Percentiles rank a stretch among this genome's conserved stretches.
These are phyloP conservation scores for Aspergillus arachidicola DNA, from an alignment of 2,329 filamentous ascomycete species.

Conservation along the genomic window DNA sequence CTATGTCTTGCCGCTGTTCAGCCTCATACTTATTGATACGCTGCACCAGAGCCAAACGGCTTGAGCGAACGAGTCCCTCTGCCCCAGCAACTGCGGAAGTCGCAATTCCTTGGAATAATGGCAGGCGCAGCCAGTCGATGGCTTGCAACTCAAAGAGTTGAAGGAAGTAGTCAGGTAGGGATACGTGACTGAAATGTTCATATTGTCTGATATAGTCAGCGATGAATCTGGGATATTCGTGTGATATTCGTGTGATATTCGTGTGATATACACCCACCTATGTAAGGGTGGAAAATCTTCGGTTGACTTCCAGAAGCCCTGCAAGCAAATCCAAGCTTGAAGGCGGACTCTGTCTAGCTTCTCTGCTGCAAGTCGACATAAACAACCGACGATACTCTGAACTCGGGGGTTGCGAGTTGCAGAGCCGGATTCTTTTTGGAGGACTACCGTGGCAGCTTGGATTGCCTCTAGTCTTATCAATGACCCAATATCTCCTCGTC, in stretches of 20 bases:
- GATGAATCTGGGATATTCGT: not conserved
- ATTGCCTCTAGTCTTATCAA: conserved; percentile 81
- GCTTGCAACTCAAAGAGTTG: conserved; percentile 43
- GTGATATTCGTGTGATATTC: not conserved
- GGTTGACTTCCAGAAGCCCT: conserved; percentile 41
- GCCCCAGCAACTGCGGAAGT: conserved; percentile 49
- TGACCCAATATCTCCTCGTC: conserved; percentile 87
- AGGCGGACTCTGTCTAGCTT: conserved; percentile 85
- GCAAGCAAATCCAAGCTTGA: conserved; percentile 49
- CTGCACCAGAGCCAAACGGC: conserved; percentile 44
- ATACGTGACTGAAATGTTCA: conserved; percentile 49
- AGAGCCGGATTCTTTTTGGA: conserved; percentile 23
- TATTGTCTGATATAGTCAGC: conserved; percentile 38
- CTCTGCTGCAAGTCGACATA: conserved; percentile 76
- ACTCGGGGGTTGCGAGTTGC: conserved; percentile 19
- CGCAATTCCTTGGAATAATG: conserved; percentile 46
- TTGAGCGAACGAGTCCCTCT: conserved; percentile 47
- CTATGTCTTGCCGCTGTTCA: conserved; percentile 38
- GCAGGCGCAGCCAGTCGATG: conserved; percentile 39
- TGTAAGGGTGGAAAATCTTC: conserved; percentile 37
- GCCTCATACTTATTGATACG: conserved; percentile 31
- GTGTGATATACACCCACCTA: conserved; percentile 39
- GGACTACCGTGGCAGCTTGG: conserved; percentile 56
- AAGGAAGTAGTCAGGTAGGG: conserved; percentile 45
- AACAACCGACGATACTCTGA: conserved; percentile 38